phyloP scores from a whole-genome alignment of 257 asterid genomes.

The Solanum commersonii region DNA sequence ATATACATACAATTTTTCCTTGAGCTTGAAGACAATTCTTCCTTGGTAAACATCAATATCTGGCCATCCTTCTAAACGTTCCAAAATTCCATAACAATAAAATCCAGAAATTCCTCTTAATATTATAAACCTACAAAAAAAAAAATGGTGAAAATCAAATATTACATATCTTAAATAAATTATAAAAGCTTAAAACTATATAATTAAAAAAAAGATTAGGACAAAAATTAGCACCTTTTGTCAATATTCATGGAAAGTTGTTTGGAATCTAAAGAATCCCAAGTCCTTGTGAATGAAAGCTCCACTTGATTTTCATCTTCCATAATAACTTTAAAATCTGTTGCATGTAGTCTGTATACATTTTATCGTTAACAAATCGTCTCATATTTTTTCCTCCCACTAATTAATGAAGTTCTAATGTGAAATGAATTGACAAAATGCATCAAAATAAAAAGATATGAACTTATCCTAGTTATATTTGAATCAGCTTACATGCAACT shows the following conservation, averaged over 20 bases:
- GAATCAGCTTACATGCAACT: too few relatives aligned
- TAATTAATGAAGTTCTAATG: not conserved
- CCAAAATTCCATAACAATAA: constrained; percentile 57
- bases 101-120: constrained; percentile 61
- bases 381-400: not conserved
- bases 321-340: constrained; percentile 15
- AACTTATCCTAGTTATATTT: not conserved
- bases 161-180: not conserved
- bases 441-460: not conserved
- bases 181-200: not conserved
- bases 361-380: not conserved
- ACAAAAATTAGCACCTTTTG: constrained; percentile 42
- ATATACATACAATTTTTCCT: constrained; percentile 32
- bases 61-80: constrained; percentile 73
- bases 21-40: constrained; percentile 66
- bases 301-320: constrained; percentile 61
- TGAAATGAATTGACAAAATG: not conserved
- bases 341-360: too few relatives aligned
- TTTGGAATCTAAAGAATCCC: constrained; percentile 8
- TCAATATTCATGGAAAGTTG: constrained; percentile 62
- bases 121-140: constrained; percentile 27
- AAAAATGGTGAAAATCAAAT: not conserved
- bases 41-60: constrained; percentile 45
- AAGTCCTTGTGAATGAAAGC: constrained; percentile 51
- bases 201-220: not conserved